These are phyloP conservation scores for Backusella westeae DNA, from an alignment of 192 early-diverging fungal genomes.

Conservation along the genomic window DNA sequence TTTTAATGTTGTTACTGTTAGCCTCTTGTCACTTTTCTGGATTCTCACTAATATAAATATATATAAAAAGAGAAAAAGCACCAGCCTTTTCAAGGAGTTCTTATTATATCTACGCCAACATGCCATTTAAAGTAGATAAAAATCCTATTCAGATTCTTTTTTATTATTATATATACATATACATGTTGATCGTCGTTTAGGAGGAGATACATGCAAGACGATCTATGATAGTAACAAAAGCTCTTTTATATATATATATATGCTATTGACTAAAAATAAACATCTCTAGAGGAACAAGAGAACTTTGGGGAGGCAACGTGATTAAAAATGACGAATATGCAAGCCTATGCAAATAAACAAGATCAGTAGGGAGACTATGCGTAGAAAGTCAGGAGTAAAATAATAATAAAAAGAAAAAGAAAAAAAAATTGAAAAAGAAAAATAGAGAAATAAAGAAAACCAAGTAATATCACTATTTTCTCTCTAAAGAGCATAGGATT, in stretches of 20 bases:
- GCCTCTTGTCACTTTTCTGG: not conserved
- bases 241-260: not conserved
- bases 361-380: constrained; percentile 7
- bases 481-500: constrained; percentile 11
- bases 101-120: not conserved
- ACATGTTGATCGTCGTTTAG: constrained; percentile 2
- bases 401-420: not conserved
- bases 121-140: not conserved
- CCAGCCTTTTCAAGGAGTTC: not conserved
- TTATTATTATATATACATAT: not conserved
- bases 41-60: not conserved
- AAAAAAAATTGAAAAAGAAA: not conserved
- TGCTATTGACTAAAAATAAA: not conserved
- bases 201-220: not conserved
- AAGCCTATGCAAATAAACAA: constrained; percentile 12
- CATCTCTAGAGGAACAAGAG: not conserved
- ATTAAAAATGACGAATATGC: constrained; percentile 26
- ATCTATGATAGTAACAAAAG: constrained; percentile 3
- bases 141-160: not conserved
- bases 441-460: not conserved
- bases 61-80: not conserved
- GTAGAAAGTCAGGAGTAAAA: not conserved
- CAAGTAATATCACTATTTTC: not conserved
- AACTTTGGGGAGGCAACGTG: constrained; percentile 18
- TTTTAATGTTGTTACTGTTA: not conserved